phyloP scores from a whole-genome alignment of 495 filamentous ascomycete species.

The Neurospora sp. region DNA sequence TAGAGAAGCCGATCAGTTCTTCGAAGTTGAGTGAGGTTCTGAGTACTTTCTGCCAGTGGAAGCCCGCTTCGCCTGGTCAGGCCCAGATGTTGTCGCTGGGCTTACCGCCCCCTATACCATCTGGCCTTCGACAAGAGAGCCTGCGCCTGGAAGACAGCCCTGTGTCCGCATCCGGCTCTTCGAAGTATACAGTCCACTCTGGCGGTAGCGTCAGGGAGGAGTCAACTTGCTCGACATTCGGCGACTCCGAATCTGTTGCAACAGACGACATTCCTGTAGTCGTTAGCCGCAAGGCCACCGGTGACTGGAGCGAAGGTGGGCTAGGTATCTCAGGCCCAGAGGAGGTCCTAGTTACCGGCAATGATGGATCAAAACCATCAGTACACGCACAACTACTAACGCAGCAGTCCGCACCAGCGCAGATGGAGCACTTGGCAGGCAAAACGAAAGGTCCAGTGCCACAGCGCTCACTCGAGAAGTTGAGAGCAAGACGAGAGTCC shows the following conservation, averaged over 20 bases:
- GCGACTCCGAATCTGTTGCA: slow-evolving; percentile 68
- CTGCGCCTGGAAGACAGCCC: slow-evolving; percentile 67
- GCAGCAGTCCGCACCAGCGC: slow-evolving; percentile 56
- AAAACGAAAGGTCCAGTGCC: slow-evolving; percentile 31
- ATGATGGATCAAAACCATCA: slow-evolving; percentile 22
- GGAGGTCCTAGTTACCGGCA: slow-evolving; percentile 22
- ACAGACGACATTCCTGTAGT: slow-evolving; percentile 73
- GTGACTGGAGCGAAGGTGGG: slow-evolving; percentile 63
- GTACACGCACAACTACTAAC: slow-evolving; percentile 45
- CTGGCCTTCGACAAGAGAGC: slow-evolving; percentile 51
- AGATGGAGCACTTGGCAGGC: slow-evolving; percentile 43
- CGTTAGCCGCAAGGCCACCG: slow-evolving; percentile 54
- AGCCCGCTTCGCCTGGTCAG: slow-evolving; percentile 53
- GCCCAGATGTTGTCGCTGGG: slow-evolving; percentile 24
- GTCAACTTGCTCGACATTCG: slow-evolving; percentile 79
- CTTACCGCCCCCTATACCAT: slow-evolving; percentile 46
- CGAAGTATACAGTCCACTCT: slow-evolving; percentile 55
- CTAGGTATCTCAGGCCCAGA: slow-evolving; percentile 56
- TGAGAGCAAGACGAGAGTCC: slow-evolving; percentile 65
- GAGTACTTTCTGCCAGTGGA: slow-evolving; percentile 84
- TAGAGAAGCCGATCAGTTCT: slow-evolving; percentile 90
- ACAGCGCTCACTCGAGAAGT: slow-evolving; percentile 65
- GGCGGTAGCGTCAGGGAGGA: slow-evolving; percentile 73
- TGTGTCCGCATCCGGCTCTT: slow-evolving; percentile 73
- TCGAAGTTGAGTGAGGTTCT: slow-evolving; percentile 81